Percentiles rank a stretch among this genome's conserved stretches.
phyloP scores from a whole-genome alignment of 2,329 filamentous ascomycete genomes.

The Aspergillus eucalypticola region DNA sequence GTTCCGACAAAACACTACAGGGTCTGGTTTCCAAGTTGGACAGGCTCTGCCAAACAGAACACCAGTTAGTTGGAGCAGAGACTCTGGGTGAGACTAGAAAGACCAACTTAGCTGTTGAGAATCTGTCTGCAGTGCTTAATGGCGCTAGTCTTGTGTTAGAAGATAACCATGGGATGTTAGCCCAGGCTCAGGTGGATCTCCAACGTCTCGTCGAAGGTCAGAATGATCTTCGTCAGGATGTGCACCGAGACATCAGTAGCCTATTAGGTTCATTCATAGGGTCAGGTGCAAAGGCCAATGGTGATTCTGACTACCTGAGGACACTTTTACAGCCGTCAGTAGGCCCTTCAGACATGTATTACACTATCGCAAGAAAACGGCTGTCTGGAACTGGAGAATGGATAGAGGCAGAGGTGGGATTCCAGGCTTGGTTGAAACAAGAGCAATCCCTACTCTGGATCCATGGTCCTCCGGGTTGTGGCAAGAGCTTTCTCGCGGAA shows the following conservation, averaged over 20 bases:
- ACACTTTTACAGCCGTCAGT: background rate
- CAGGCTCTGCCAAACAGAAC: background rate
- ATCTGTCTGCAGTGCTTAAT: background rate
- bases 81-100: background rate
- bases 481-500: conserved; percentile 51
- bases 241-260: background rate
- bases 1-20: background rate
- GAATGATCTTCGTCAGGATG: background rate
- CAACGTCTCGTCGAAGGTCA: background rate
- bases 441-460: conserved; percentile 49
- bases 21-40: background rate
- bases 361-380: background rate
- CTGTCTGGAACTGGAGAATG: conserved; percentile 48
- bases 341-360: background rate
- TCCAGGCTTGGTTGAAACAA: conserved; percentile 43
- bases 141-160: background rate
- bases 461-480: conserved; percentile 48
- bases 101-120: background rate
- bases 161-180: background rate
- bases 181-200: background rate
- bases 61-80: background rate
- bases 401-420: conserved; percentile 44
- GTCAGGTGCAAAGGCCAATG: background rate
- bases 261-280: background rate
- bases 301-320: background rate